Conservation (phyloP, 306 rosid species). For the Ormosia emarginata region DNA sequence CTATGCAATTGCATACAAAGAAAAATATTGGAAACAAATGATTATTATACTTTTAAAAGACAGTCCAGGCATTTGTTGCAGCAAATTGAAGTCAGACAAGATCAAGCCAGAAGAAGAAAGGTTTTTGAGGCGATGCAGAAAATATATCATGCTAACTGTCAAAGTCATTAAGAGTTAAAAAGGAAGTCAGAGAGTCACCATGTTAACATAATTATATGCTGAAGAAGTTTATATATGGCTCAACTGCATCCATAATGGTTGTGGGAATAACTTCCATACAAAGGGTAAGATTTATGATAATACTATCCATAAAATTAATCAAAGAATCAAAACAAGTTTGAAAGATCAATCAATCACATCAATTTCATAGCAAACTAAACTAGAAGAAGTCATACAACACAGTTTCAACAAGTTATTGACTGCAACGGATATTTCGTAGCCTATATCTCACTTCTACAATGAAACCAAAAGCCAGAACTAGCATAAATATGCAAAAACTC, state of each 20-base stretch:
- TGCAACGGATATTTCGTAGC: not conserved
- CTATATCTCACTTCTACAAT: not conserved
- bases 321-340: not conserved
- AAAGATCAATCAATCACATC: not conserved
- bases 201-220: not conserved
- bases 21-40: not conserved
- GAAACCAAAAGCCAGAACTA: conserved; percentile 1
- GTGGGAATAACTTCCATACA: not conserved
- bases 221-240: not conserved
- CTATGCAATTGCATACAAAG: conserved; percentile 33
- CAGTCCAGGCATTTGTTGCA: not conserved
- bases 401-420: not conserved
- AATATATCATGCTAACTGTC: not conserved
- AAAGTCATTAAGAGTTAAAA: not conserved
- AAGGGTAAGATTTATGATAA: not conserved
- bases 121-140: not conserved
- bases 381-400: not conserved
- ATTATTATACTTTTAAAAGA: not conserved
- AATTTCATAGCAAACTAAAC: conserved; percentile 12
- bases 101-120: not conserved
- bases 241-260: not conserved
- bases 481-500: not conserved
- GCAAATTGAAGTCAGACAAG: not conserved
- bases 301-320: not conserved
- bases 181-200: not conserved